Percentiles rank a stretch among this genome's conserved stretches.
Evolutionary conservation across 768 basidiomycete species (phyloP).

Genomic region (Mrakia frigida): DNA sequence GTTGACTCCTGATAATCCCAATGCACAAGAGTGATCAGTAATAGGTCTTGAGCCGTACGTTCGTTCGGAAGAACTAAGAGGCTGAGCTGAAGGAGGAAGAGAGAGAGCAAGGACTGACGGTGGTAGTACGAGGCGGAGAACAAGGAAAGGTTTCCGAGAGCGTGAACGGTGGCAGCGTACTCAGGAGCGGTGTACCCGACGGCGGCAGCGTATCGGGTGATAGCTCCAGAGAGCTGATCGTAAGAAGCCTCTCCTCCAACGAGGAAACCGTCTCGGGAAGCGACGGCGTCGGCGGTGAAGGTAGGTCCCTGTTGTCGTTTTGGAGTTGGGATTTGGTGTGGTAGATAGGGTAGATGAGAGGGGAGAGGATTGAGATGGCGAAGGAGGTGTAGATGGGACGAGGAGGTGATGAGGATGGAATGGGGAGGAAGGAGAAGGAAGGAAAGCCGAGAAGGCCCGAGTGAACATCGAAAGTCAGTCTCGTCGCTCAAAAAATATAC

Average conservation of each 20-base stretch:
- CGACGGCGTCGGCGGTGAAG: conserved; percentile 89
- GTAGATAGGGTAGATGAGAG: not conserved
- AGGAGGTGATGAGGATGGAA: not conserved
- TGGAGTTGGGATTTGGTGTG: conserved; percentile 20
- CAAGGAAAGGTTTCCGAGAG: conserved; percentile 78
- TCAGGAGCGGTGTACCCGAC: conserved; percentile 93
- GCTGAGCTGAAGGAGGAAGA: not conserved
- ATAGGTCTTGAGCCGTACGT: not conserved
- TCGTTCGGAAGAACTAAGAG: not conserved
- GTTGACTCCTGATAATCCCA: conserved; percentile 54
- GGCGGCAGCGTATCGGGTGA: conserved; percentile 87
- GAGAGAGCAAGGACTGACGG: conserved; percentile 44
- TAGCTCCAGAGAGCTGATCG: conserved; percentile 87
- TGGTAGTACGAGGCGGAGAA: conserved; percentile 98
- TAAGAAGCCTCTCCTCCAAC: conserved; percentile 93
- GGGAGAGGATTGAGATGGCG: not conserved
- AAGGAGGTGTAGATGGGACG: not conserved
- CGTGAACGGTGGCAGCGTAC: conserved; percentile 80
- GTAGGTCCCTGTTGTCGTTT: conserved; percentile 69
- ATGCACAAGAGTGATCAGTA: not conserved
- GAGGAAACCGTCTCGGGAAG: conserved; percentile 96
- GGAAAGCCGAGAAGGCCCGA: conserved; percentile 19
- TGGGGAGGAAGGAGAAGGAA: conserved; percentile 8
- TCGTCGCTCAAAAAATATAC: not conserved
- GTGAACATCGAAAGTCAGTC: conserved; percentile 10